Conservation (phyloP, 306 rosid genomes). For the Acmispon strigosus region DNA sequence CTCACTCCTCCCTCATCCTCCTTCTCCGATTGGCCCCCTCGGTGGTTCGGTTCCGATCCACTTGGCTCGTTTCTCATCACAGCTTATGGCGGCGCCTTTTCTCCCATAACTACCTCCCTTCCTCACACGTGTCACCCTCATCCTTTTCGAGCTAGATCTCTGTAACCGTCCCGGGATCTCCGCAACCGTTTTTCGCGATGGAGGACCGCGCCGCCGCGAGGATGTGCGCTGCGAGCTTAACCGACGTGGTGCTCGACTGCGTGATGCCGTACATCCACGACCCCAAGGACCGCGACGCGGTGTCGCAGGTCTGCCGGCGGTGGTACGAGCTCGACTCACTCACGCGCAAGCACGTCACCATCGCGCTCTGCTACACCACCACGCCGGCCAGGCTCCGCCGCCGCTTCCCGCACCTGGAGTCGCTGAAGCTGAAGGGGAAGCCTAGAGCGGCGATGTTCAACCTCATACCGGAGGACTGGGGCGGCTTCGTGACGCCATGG, state of each 20-base stretch:
- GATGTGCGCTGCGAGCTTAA: slow-evolving; percentile 4
- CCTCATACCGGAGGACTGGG: slow-evolving; percentile 95
- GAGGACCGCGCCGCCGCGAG: slow-evolving; percentile 4
- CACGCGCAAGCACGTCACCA: slow-evolving; percentile 91
- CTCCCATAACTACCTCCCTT: not conserved
- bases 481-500: slow-evolving; percentile 89
- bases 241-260: slow-evolving; percentile 59
- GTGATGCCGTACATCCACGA: slow-evolving; percentile 82
- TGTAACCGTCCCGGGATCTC: not conserved
- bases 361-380: slow-evolving; percentile 89
- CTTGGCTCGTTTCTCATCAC: slow-evolving; percentile 23
- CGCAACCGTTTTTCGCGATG: not conserved
- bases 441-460: slow-evolving; percentile 97
- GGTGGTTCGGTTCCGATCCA: slow-evolving; percentile 29
- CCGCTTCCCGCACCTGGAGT: slow-evolving; percentile 69
- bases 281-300: slow-evolving; percentile 72
- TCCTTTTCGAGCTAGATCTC: not conserved
- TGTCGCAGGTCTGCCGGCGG: slow-evolving; percentile 73
- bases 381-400: slow-evolving; percentile 61
- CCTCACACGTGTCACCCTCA: not conserved
- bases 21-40: slow-evolving; percentile 22
- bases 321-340: slow-evolving; percentile 87
- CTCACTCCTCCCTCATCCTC: no score
- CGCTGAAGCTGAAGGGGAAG: slow-evolving; percentile 78
- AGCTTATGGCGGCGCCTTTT: not conserved